Conservation (phyloP, 129 eudicot genomes). For the Lactuca saligna region DNA sequence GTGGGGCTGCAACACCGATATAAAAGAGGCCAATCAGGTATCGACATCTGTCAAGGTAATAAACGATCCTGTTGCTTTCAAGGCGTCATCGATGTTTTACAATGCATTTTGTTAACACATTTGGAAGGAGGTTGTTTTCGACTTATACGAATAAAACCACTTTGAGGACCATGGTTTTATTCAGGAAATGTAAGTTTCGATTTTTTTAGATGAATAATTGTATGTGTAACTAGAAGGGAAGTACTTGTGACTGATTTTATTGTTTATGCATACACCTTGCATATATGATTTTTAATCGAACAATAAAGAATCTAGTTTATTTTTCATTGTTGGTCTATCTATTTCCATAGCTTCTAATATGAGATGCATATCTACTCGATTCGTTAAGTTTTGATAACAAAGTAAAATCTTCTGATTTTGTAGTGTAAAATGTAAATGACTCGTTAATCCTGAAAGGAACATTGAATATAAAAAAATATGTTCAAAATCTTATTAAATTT, state of each 20-base stretch:
- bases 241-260: background rate
- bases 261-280: background rate
- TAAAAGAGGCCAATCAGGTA: constrained; percentile 36
- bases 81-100: constrained; percentile 60
- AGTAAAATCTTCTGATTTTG: too few species aligned
- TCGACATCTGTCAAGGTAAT: constrained; percentile 45
- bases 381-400: too few species aligned
- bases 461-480: too few species aligned
- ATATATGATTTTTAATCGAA: constrained; percentile 4
- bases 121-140: constrained; percentile 26
- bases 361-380: too few species aligned
- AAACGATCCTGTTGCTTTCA: constrained; percentile 57
- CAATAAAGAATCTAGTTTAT: background rate
- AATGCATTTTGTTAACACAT: constrained; percentile 61
- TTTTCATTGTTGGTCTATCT: background rate
- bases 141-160: constrained; percentile 20
- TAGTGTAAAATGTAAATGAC: too few species aligned
- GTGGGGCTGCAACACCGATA: constrained; percentile 88
- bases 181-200: constrained; percentile 28
- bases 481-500: too few species aligned
- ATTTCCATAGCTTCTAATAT: background rate
- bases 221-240: background rate
- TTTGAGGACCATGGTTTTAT: constrained; percentile 28
- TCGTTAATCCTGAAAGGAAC: too few species aligned
- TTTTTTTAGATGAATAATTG: constrained; percentile 24